Conservation (phyloP, 306 rosid genomes). For the Geum urbanum region DNA sequence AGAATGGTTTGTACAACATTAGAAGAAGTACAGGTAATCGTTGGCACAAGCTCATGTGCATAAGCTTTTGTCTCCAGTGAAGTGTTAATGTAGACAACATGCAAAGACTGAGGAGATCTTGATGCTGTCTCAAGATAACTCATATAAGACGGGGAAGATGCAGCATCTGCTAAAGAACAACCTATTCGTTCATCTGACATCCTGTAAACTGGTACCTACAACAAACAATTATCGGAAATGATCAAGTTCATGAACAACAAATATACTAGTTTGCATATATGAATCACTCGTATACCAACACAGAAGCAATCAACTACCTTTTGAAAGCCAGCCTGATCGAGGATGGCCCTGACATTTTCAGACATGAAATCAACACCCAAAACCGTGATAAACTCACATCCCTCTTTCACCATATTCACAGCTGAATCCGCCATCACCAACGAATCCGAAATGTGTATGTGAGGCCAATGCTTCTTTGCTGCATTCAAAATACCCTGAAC, state of each 20-base stretch:
- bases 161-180: conserved; percentile 98
- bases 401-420: conserved; percentile 80
- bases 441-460: conserved; percentile 91
- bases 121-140: conserved; percentile 81
- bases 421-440: conserved; percentile 97
- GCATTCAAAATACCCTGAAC: conserved; percentile 90
- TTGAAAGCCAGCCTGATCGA: conserved; percentile 88
- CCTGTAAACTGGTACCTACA: conserved; percentile 87
- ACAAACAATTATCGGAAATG: conserved; percentile 13
- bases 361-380: conserved; percentile 98
- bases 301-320: conserved; percentile 45
- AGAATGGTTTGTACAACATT: conserved; percentile 91
- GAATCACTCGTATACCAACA: conserved; percentile 4
- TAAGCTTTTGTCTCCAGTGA: conserved; percentile 88
- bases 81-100: conserved; percentile 87
- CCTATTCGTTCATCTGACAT: conserved; percentile 87
- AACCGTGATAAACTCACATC: conserved; percentile 78
- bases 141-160: conserved; percentile 67
- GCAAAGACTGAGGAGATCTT: conserved; percentile 64
- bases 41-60: conserved; percentile 95
- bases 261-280: not conserved
- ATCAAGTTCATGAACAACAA: conserved; percentile 14
- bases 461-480: conserved; percentile 96
- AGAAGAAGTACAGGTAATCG: conserved; percentile 96
- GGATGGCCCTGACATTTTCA: conserved; percentile 95